A percentile compares a stretch with the other conserved stretches of the same genome.
phyloP scores from a whole-genome alignment of 2,329 filamentous ascomycete genomes.

The Didymella segeticola region DNA sequence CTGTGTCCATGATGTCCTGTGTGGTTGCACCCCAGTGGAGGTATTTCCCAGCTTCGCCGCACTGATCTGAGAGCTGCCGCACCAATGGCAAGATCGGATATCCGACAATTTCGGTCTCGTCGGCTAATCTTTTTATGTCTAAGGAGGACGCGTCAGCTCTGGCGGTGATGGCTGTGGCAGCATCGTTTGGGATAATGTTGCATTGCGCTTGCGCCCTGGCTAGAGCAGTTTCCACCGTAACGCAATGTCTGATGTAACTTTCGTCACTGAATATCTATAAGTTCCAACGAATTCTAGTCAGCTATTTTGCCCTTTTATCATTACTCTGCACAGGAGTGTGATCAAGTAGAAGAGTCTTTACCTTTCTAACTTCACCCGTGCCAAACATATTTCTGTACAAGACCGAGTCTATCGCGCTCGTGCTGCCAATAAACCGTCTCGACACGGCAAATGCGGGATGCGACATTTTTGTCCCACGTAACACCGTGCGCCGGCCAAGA shows the following conservation, averaged over 20 bases:
- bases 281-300: neutral
- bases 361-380: constrained; percentile 58
- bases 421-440: constrained; percentile 29
- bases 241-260: constrained; percentile 57
- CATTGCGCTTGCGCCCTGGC: constrained; percentile 59
- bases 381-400: constrained; percentile 61
- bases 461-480: neutral
- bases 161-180: constrained; percentile 41
- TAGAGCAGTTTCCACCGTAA: constrained; percentile 61
- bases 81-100: constrained; percentile 62
- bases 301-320: neutral
- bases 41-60: constrained; percentile 52
- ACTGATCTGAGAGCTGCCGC: constrained; percentile 53
- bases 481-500: neutral
- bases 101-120: constrained; percentile 60
- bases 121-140: constrained; percentile 53
- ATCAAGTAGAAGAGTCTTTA: constrained; percentile 22
- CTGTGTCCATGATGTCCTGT: constrained; percentile 66
- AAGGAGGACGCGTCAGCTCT: constrained; percentile 45
- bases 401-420: constrained; percentile 56
- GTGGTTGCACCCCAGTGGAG: constrained; percentile 67
- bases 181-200: constrained; percentile 49
- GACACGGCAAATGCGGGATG: neutral
- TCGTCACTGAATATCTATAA: constrained; percentile 53
- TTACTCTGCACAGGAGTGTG: neutral